Percentiles rank a stretch among this genome's conserved stretches.
These are phyloP conservation scores for Blumeria hordei DNA, from an alignment of 2,329 filamentous ascomycete species.

Conservation along the genomic window DNA sequence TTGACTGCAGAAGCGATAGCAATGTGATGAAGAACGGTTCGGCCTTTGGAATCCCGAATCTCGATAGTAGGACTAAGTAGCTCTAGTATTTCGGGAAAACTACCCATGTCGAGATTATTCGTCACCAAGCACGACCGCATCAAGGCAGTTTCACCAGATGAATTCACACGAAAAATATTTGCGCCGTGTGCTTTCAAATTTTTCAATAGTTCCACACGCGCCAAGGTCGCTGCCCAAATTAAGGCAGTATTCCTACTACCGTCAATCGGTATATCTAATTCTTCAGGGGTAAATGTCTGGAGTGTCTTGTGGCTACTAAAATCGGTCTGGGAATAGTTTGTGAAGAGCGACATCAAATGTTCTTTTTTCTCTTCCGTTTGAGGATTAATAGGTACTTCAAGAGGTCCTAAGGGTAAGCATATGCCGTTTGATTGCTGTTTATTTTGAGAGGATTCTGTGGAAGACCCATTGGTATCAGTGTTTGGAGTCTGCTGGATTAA, in stretches of 20 bases:
- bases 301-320: constrained; percentile 55
- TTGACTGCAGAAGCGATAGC: constrained; percentile 90
- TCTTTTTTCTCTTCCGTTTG: constrained; percentile 60
- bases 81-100: constrained; percentile 76
- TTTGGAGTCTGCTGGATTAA: constrained; percentile 41
- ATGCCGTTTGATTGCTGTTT: constrained; percentile 25
- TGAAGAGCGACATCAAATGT: constrained; percentile 59
- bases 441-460: constrained; percentile 30
- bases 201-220: constrained; percentile 58
- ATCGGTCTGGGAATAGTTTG: constrained; percentile 40
- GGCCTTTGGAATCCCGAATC: constrained; percentile 64
- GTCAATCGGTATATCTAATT: constrained; percentile 85
- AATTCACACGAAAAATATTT: constrained; percentile 70
- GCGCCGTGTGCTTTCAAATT: constrained; percentile 66
- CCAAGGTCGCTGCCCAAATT: constrained; percentile 89
- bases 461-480: constrained; percentile 61
- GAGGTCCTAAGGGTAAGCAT: constrained; percentile 35
- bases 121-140: constrained; percentile 85
- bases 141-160: constrained; percentile 70
- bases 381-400: constrained; percentile 33
- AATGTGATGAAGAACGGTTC: constrained; percentile 89
- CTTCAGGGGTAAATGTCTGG: constrained; percentile 46
- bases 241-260: constrained; percentile 70
- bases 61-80: constrained; percentile 78
- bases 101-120: constrained; percentile 78